Conservation (phyloP, 441 rosid genomes). For the Populus trichocarpa region DNA sequence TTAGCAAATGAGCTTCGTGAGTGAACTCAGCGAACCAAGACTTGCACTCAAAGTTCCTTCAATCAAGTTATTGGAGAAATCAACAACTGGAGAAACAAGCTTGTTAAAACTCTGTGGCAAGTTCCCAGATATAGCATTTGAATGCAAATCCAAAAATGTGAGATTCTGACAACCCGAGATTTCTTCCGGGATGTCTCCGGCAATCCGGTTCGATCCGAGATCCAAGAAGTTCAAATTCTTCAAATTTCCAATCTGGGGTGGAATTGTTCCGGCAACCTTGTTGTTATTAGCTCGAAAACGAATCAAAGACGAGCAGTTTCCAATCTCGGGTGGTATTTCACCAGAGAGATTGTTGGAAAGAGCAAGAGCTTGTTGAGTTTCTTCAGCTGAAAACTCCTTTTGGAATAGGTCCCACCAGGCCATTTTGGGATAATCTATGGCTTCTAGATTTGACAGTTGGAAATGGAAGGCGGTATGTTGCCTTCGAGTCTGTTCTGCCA, state of each 20-base stretch:
- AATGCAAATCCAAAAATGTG: slow-evolving; percentile 64
- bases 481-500: slow-evolving; percentile 76
- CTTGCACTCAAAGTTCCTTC: slow-evolving; percentile 41
- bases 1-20: slow-evolving; percentile 49
- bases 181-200: slow-evolving; percentile 46
- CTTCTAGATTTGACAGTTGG: slow-evolving; percentile 53
- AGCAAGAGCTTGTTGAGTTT: slow-evolving; percentile 58
- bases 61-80: slow-evolving; percentile 52
- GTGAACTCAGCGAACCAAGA: slow-evolving; percentile 49
- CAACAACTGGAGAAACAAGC: slow-evolving; percentile 51
- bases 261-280: slow-evolving; percentile 46
- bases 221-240: slow-evolving; percentile 58
- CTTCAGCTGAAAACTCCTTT: slow-evolving; percentile 49
- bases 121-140: slow-evolving; percentile 50
- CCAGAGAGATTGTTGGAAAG: slow-evolving; percentile 63
- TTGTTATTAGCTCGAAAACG: slow-evolving; percentile 57
- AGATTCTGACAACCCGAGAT: slow-evolving; percentile 55
- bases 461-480: slow-evolving; percentile 48
- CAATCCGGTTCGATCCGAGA: slow-evolving; percentile 49
- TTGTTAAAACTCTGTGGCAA: slow-evolving; percentile 41
- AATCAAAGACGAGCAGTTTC: slow-evolving; percentile 52
- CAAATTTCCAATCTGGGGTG: slow-evolving; percentile 47
- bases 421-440: slow-evolving; percentile 60
- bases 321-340: slow-evolving; percentile 46
- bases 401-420: slow-evolving; percentile 62